A percentile compares a stretch with the other conserved stretches of the same genome.
phyloP scores from a whole-genome alignment of 768 basidiomycete genomes.

The Lepiota subincarnata region DNA sequence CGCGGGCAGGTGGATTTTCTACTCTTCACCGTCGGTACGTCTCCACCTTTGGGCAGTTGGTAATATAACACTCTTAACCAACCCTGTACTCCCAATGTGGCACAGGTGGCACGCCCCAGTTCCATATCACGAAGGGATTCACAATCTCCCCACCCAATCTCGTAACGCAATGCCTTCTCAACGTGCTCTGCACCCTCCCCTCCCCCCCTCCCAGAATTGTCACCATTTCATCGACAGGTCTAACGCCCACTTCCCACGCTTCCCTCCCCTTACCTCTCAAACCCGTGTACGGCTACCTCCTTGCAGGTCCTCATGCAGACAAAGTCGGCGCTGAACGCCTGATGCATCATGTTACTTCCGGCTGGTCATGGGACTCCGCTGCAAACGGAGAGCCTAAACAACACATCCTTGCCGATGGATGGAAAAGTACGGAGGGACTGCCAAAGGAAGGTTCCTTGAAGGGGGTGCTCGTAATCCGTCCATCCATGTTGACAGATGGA shows the following conservation, averaged over 20 bases:
- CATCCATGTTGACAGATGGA: slow-evolving; percentile 58
- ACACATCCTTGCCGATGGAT: slow-evolving; percentile 40
- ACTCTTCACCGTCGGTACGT: slow-evolving; percentile 54
- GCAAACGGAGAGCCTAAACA: slow-evolving; percentile 33
- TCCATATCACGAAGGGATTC: slow-evolving; percentile 45
- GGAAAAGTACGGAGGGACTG: slow-evolving; percentile 38
- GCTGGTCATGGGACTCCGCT: slow-evolving; percentile 43
- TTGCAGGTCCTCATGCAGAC: slow-evolving; percentile 49
- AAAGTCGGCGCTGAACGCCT: slow-evolving; percentile 58
- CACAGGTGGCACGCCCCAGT: slow-evolving; percentile 44
- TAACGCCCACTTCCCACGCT: slow-evolving; percentile 41
- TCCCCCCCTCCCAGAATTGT: slow-evolving; percentile 41
- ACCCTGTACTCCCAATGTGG: neutral
- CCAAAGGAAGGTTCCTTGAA: slow-evolving; percentile 41
- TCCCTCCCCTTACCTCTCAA: slow-evolving; percentile 45
- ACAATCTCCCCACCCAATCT: slow-evolving; percentile 50
- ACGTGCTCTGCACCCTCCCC: slow-evolving; percentile 53
- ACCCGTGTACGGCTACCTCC: slow-evolving; percentile 42
- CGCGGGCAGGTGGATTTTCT: slow-evolving; percentile 44
- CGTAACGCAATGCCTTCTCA: slow-evolving; percentile 53
- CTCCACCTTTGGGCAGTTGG: neutral
- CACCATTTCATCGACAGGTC: slow-evolving; percentile 48
- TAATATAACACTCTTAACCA: neutral
- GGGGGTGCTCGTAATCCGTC: slow-evolving; percentile 47
- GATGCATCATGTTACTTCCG: slow-evolving; percentile 39